Conservation (phyloP, 202 grass and related monocot species). For the Bolboschoenoplectus hybrid region DNA sequence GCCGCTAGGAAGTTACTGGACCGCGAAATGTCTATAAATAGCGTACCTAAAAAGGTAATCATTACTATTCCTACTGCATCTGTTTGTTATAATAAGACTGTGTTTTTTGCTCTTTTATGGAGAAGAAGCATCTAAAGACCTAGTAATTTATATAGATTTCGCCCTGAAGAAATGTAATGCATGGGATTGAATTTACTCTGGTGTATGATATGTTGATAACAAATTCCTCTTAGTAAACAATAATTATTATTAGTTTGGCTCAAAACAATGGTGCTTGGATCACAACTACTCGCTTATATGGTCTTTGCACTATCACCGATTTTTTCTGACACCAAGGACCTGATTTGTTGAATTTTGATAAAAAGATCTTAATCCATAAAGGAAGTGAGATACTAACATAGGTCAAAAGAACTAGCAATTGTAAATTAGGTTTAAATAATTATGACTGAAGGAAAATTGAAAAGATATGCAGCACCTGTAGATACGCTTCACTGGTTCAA, state of each 20-base stretch:
- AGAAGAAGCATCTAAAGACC: constrained; percentile 11
- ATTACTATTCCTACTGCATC: constrained; percentile 3
- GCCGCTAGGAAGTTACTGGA: constrained; percentile 91
- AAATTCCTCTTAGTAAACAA: not conserved
- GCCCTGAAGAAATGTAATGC: not conserved
- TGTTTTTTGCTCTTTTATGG: not conserved
- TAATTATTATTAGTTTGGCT: not conserved
- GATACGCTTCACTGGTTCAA: not conserved
- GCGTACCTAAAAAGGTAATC: constrained; percentile 88
- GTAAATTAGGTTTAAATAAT: not conserved
- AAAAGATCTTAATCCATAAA: no score
- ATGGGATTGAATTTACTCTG: constrained; percentile 1
- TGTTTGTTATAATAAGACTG: constrained; percentile 4
- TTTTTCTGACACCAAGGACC: not conserved
- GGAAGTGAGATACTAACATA: no score
- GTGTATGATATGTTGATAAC: not conserved
- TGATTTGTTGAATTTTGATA: not conserved
- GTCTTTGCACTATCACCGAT: not conserved
- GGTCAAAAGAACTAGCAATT: not conserved
- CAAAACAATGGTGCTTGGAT: not conserved
- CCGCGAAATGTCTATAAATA: constrained; percentile 95
- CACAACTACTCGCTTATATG: not conserved
- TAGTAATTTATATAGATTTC: constrained; percentile 26
- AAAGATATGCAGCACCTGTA: not conserved
- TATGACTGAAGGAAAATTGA: not conserved